Conservation (phyloP, 345 rosid species). For the Laguncularia racemosa region DNA sequence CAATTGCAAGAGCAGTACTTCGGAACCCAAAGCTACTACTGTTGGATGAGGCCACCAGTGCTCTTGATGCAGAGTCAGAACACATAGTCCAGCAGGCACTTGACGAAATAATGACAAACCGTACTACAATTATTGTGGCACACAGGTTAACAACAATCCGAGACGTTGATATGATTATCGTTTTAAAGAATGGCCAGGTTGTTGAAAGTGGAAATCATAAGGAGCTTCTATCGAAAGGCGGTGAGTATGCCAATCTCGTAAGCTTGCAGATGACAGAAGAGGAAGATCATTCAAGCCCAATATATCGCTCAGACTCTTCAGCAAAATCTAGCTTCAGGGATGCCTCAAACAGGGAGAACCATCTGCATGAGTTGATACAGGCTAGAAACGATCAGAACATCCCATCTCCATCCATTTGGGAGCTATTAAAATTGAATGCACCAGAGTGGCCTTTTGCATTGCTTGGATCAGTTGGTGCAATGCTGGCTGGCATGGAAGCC, state of each 20-base stretch:
- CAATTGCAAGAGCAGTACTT: slow-evolving; percentile 77
- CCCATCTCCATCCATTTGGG: slow-evolving; percentile 37
- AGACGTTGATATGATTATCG: slow-evolving; percentile 60
- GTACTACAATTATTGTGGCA: slow-evolving; percentile 70
- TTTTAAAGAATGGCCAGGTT: slow-evolving; percentile 58
- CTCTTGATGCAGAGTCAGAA: slow-evolving; percentile 82
- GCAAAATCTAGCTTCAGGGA: slow-evolving; percentile 36
- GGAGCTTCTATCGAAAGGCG: slow-evolving; percentile 52
- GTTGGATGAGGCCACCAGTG: slow-evolving; percentile 88
- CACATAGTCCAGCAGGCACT: slow-evolving; percentile 68
- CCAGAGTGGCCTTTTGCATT: slow-evolving; percentile 82
- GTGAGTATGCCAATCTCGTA: slow-evolving; percentile 56
- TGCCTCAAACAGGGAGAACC: slow-evolving; percentile 14
- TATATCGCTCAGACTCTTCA: slow-evolving; percentile 21
- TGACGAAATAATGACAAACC: slow-evolving; percentile 44
- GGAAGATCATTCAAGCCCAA: slow-evolving; percentile 20
- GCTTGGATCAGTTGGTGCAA: slow-evolving; percentile 74
- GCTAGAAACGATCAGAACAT: slow-evolving; percentile 6
- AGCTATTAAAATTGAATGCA: slow-evolving; percentile 57
- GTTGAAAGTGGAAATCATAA: slow-evolving; percentile 67
- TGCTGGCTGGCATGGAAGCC: slow-evolving; percentile 63
- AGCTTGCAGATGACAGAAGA: slow-evolving; percentile 44
- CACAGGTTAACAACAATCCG: slow-evolving; percentile 67
- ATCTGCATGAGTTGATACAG: slow-evolving; percentile 6
- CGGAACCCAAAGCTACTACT: slow-evolving; percentile 76